Percentiles rank a stretch among this genome's conserved stretches.
Evolutionary conservation across 768 basidiomycete species (phyloP).

Genomic region (Leccinum boreale): DNA sequence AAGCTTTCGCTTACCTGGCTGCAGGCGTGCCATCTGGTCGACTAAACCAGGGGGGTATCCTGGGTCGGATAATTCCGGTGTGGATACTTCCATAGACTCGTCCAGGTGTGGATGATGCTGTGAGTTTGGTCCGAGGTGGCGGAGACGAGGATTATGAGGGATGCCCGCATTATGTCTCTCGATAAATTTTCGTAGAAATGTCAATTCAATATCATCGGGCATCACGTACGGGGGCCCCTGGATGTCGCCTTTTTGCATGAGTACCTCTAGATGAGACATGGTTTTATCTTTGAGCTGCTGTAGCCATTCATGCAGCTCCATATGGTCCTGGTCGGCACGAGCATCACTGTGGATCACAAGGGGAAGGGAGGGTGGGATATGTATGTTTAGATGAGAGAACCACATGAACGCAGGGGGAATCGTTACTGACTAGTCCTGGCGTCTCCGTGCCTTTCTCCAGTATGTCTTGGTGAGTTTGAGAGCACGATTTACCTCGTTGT

Average conservation of each 20-base stretch:
- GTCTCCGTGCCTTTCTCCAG: constrained; percentile 78
- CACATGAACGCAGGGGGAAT: background rate
- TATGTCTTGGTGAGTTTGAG: constrained; percentile 84
- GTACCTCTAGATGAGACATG: constrained; percentile 81
- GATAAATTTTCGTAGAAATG: constrained; percentile 79
- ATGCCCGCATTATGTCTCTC: constrained; percentile 74
- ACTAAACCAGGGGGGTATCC: constrained; percentile 30
- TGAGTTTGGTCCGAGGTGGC: constrained; percentile 41
- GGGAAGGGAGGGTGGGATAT: background rate
- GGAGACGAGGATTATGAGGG: constrained; percentile 77
- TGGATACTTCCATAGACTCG: constrained; percentile 33
- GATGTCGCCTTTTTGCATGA: constrained; percentile 87
- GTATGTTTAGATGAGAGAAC: constrained; percentile 6
- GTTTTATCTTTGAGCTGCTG: constrained; percentile 87
- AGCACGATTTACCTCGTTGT: constrained; percentile 74
- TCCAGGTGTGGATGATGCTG: constrained; percentile 31
- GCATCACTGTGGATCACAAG: constrained; percentile 42
- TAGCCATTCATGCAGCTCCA: constrained; percentile 86
- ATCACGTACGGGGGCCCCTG: constrained; percentile 79
- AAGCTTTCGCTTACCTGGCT: constrained; percentile 28
- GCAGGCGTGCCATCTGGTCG: constrained; percentile 34
- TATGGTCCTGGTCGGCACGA: constrained; percentile 83
- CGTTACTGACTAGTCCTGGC: constrained; percentile 59
- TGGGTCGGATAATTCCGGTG: constrained; percentile 33
- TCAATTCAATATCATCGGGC: constrained; percentile 74